A percentile compares a stretch with the other conserved stretches of the same genome.
Evolutionary conservation across 352 stramenopile genomes (phyloP).

Genomic region (Saprolegnia diclina): DNA sequence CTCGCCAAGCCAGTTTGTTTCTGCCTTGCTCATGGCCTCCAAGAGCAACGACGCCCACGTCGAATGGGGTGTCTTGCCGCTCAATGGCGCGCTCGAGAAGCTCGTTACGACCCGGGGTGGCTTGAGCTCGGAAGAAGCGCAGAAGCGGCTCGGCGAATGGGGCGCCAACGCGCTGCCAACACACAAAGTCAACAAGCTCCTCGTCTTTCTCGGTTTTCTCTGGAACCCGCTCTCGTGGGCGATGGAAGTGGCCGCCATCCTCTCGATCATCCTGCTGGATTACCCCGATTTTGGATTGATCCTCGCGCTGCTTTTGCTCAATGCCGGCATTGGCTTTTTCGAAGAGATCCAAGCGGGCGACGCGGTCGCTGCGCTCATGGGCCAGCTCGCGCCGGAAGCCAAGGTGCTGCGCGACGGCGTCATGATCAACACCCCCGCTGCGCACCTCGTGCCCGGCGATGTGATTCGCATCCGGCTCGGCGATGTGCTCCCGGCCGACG

Average conservation of each 20-base stretch:
- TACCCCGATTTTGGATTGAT: constrained; percentile 73
- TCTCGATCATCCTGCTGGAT: constrained; percentile 71
- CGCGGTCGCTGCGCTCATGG: constrained; percentile 86
- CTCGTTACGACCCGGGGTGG: constrained; percentile 65
- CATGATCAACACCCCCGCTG: constrained; percentile 57
- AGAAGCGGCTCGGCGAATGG: constrained; percentile 66
- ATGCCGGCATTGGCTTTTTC: constrained; percentile 72
- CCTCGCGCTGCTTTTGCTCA: constrained; percentile 60
- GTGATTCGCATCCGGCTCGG: constrained; percentile 77
- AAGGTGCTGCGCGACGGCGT: constrained; percentile 80
- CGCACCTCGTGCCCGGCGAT: constrained; percentile 63
- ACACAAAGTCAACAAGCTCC: constrained; percentile 71
- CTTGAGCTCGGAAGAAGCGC: constrained; percentile 64
- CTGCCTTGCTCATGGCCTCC: no score
- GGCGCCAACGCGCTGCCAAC: constrained; percentile 79
- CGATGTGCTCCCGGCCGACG: constrained; percentile 89
- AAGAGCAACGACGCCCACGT: constrained; percentile 70
- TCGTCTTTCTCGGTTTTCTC: constrained; percentile 73
- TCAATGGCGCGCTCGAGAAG: constrained; percentile 79
- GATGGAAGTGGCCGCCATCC: constrained; percentile 67
- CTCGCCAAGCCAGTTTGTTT: no score
- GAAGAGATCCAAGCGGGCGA: constrained; percentile 83
- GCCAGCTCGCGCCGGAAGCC: constrained; percentile 73
- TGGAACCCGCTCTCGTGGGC: constrained; percentile 80
- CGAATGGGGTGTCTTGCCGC: constrained; percentile 62